These are phyloP conservation scores for Spinellus fusiger DNA, from an alignment of 192 early-diverging fungal species.

Conservation along the genomic window DNA sequence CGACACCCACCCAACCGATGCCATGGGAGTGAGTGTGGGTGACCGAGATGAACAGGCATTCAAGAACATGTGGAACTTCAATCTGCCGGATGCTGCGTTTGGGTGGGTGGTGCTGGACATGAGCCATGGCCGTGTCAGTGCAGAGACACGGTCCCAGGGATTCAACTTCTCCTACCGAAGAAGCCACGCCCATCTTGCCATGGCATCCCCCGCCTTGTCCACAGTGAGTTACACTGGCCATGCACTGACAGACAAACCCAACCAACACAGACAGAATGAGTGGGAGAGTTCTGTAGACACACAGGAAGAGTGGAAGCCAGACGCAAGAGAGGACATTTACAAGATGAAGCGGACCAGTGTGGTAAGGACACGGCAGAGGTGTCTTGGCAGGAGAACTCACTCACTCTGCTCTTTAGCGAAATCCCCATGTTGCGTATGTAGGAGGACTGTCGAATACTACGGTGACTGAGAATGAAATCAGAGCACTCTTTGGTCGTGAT, in stretches of 20 bases:
- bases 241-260: conserved; percentile 14
- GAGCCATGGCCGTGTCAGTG: conserved; percentile 43
- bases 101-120: conserved; percentile 47
- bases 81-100: conserved; percentile 51
- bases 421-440: conserved; percentile 24
- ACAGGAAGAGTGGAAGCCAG: background rate
- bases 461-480: conserved; percentile 32
- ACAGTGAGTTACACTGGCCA: background rate
- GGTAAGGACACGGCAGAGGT: background rate
- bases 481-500: conserved; percentile 29
- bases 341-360: background rate
- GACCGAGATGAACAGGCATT: conserved; percentile 48
- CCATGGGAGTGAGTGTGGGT: background rate
- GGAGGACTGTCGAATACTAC: conserved; percentile 23
- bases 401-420: conserved; percentile 7
- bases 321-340: conserved; percentile 3
- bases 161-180: conserved; percentile 56
- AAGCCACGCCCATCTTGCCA: conserved; percentile 17
- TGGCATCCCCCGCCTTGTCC: background rate
- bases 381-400: background rate
- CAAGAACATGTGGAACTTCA: conserved; percentile 63
- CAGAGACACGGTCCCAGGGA: conserved; percentile 53
- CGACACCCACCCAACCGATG: conserved; percentile 21
- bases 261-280: conserved; percentile 16
- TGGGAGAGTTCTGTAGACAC: background rate